Evolutionary conservation across 2,329 filamentous ascomycete species (phyloP), one percentile per base, ranked within the genome.

Genomic region (Capronia americana): DNA sequence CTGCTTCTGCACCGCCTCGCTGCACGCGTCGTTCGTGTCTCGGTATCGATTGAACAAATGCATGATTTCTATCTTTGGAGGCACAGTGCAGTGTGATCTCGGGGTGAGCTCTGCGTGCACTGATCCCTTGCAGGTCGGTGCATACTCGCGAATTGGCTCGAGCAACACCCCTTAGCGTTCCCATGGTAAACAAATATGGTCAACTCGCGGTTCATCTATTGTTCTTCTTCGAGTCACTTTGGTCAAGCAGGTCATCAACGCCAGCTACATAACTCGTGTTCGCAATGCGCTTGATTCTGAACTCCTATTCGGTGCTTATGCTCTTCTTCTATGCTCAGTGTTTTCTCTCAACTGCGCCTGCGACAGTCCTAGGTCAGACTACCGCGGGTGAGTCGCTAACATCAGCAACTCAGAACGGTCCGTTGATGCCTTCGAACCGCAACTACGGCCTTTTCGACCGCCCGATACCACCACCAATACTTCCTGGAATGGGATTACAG

Each of bases 401-500:
- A 38, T 38, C 41, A 2, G 61, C 61, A 30, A 38, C 41, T 41
- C 51, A 57, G 34, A 46, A 57, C 24, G 65, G 34, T 26, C 55
- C 56, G 23, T 32, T 56, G 32, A 67, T 66, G 65, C 65, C 61
- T 14, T 53, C 41, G 24, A 60, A 51, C 26, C 65, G 65, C 34
- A 67, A 64, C 28, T 64, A 63, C 38, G 61, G 65, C 34, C 51
- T 63, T n/a, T 67, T 67, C 50, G 61, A 67, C 50, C 65, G 65
- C 20, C 61, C 65, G 44, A 51, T 51, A 17, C 65, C 61, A 24
- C 46, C n/a, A 28, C 59, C 59, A 11, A 20, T 53, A 12, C 26
- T 41, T 11, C 12, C 30, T 24, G 53, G 51, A 48, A 30, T 30
- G 2, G 28, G 32, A 11, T 32, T 32, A 24, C 56, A 58, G 56